Evolutionary conservation across 2,329 filamentous ascomycete species (phyloP).

Genomic region (Neurospora crassa): DNA sequence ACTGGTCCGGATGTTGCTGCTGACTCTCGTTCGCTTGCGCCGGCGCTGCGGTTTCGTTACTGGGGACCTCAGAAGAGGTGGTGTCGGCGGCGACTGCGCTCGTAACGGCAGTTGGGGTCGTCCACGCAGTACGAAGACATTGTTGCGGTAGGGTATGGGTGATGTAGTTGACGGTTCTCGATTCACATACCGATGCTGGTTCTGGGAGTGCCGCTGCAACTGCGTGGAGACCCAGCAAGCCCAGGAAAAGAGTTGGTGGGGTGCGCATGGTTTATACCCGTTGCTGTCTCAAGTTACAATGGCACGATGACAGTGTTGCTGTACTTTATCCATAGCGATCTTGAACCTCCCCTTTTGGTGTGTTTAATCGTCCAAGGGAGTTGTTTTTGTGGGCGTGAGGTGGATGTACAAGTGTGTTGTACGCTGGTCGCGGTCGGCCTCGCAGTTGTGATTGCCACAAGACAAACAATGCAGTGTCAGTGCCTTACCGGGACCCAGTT

Average conservation of each 20-base stretch:
- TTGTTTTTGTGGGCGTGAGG: background rate
- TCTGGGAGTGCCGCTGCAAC: constrained; percentile 6
- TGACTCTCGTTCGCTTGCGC: constrained; percentile 4
- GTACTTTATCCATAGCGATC: background rate
- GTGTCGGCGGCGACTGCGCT: constrained; percentile 9
- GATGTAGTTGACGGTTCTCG: constrained; percentile 69
- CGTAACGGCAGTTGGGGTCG: constrained; percentile 19
- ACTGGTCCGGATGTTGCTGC: constrained; percentile 25
- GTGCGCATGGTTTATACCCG: background rate
- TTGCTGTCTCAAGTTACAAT: background rate
- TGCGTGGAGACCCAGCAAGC: constrained; percentile 14
- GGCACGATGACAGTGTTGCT: background rate
- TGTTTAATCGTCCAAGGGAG: background rate
- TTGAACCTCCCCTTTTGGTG: background rate
- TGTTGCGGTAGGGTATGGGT: constrained; percentile 69
- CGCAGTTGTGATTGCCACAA: background rate
- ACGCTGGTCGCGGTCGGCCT: background rate
- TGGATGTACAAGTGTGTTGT: background rate
- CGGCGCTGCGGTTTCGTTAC: constrained; percentile 15
- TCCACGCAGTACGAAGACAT: constrained; percentile 58
- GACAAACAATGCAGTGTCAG: background rate
- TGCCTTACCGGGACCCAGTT: background rate
- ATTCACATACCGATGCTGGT: constrained; percentile 35
- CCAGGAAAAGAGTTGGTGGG: constrained; percentile 4
- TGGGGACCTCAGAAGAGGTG: constrained; percentile 9